Evolutionary conservation across 106 monocot species (phyloP).

Genomic region (Dioscorea zingiberensis): DNA sequence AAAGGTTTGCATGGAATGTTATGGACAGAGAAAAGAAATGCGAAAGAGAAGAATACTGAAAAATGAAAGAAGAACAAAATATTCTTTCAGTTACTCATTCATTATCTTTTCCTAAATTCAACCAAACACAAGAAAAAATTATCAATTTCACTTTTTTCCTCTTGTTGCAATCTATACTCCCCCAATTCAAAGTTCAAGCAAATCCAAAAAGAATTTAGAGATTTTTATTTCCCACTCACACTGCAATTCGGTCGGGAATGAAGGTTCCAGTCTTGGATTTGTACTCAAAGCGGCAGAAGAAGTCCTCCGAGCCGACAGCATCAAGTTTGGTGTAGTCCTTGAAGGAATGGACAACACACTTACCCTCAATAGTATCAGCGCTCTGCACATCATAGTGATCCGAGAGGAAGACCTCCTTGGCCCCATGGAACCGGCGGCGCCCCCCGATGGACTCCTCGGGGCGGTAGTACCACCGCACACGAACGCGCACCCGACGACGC

Average conservation of each 20-base stretch:
- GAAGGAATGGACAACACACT: slow-evolving; percentile 67
- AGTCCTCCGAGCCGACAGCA: slow-evolving; percentile 38
- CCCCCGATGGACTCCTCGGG: slow-evolving; percentile 77
- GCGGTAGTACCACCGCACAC: slow-evolving; percentile 72
- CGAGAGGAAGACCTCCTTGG: slow-evolving; percentile 71
- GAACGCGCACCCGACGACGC: slow-evolving; percentile 42
- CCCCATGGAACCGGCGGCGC: slow-evolving; percentile 63
- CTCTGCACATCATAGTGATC: slow-evolving; percentile 76
- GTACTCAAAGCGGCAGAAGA: slow-evolving; percentile 46
- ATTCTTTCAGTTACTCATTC: no score
- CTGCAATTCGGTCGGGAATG: slow-evolving; percentile 44
- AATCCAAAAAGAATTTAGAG: no score
- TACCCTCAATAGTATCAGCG: slow-evolving; percentile 67
- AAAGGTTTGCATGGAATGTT: no score
- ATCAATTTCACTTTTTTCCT: no score
- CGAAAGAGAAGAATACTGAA: no score
- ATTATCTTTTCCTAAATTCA: no score
- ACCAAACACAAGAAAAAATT: no score
- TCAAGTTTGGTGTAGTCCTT: slow-evolving; percentile 77
- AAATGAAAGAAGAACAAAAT: no score
- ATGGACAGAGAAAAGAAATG: no score
- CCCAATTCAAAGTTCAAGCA: no score
- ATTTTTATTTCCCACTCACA: slow-evolving; percentile 8
- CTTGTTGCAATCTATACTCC: no score
- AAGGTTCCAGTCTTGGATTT: slow-evolving; percentile 38